These are phyloP conservation scores for Cladophialophora immunda DNA, from an alignment of 2,329 filamentous ascomycete genomes.

Conservation along the genomic window DNA sequence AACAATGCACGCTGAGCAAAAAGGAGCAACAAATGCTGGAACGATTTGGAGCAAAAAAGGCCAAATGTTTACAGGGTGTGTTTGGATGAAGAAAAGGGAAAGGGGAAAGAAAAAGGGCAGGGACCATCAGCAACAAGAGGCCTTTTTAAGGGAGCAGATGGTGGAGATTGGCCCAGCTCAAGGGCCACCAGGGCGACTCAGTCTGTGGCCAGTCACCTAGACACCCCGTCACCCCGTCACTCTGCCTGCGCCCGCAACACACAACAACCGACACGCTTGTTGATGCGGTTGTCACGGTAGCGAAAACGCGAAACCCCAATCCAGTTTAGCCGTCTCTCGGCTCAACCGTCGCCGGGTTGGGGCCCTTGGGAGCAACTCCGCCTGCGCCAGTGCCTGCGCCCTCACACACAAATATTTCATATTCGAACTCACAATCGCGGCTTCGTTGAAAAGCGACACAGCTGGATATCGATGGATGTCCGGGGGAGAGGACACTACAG, in stretches of 20 bases:
- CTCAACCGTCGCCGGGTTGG: neutral
- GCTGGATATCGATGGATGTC: neutral
- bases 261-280: slow-evolving; percentile 11
- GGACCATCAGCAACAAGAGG: slow-evolving; percentile 12
- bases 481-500: neutral
- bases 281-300: slow-evolving; percentile 6
- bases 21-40: neutral
- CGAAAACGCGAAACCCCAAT: slow-evolving; percentile 6
- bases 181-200: neutral
- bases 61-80: neutral
- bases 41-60: slow-evolving; percentile 4
- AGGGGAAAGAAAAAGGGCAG: slow-evolving; percentile 21
- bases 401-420: too few relatives aligned
- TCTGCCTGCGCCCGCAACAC: slow-evolving; percentile 13
- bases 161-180: slow-evolving; percentile 4
- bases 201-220: neutral
- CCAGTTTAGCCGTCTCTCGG: neutral
- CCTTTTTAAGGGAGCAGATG: slow-evolving; percentile 8
- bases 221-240: too few relatives aligned
- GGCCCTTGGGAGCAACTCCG: neutral
- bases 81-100: slow-evolving; percentile 5
- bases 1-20: slow-evolving; percentile 22
- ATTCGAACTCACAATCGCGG: too few relatives aligned
- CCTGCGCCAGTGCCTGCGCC: neutral
- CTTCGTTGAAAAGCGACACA: neutral